Conservation (phyloP, 2,329 filamentous ascomycete species). For the Fusarium falciforme region DNA sequence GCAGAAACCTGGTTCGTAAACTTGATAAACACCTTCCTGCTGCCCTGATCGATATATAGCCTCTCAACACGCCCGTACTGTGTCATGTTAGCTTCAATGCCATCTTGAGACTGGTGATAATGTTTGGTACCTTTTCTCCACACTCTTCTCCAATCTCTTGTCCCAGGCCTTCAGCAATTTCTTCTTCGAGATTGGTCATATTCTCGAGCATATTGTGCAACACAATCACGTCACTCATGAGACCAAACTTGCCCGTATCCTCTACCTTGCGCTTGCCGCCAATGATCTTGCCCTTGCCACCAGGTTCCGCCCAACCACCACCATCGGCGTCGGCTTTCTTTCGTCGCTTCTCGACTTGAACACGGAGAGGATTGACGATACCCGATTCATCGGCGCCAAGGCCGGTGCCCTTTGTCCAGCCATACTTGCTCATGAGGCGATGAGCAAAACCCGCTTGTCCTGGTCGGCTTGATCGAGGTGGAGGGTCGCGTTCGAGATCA, state of each 20-base stretch:
- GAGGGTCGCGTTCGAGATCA: conserved; percentile 49
- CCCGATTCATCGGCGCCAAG: conserved; percentile 85
- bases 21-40: conserved; percentile 85
- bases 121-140: conserved; percentile 72
- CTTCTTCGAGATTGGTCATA: conserved; percentile 79
- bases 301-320: conserved; percentile 78
- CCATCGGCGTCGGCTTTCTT: conserved; percentile 83
- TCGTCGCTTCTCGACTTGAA: conserved; percentile 87
- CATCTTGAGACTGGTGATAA: background rate
- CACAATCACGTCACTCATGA: conserved; percentile 85
- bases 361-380: conserved; percentile 84
- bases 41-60: conserved; percentile 76
- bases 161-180: conserved; percentile 80
- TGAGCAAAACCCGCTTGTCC: conserved; percentile 88
- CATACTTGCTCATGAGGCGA: conserved; percentile 91
- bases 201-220: conserved; percentile 87
- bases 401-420: conserved; percentile 89
- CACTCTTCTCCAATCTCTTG: conserved; percentile 98
- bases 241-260: conserved; percentile 66
- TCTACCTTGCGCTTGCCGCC: conserved; percentile 72
- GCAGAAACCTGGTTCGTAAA: conserved; percentile 90
- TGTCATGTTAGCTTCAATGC: conserved; percentile 22
- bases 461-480: conserved; percentile 71
- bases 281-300: conserved; percentile 81
- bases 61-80: conserved; percentile 87